phyloP scores from a whole-genome alignment of 176 grass and related monocot genomes.

The Cenchrus americanus region DNA sequence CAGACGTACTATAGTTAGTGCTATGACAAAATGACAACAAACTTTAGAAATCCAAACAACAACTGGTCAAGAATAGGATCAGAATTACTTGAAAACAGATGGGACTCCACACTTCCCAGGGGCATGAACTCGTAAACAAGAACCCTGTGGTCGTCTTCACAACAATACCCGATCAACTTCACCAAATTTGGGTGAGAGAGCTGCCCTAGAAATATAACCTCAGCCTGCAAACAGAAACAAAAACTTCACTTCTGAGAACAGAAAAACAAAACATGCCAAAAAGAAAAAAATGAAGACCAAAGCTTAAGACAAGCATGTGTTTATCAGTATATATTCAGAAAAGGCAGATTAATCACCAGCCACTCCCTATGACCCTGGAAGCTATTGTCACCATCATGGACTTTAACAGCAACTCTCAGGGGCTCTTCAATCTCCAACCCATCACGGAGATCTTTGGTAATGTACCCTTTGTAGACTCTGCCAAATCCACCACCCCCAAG shows the following conservation, averaged over 20 bases:
- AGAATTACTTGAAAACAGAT: conserved; percentile 72
- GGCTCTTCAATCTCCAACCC: conserved; percentile 57
- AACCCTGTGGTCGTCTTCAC: conserved; percentile 70
- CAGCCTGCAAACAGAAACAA: conserved; percentile 49
- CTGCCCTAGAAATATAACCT: conserved; percentile 86
- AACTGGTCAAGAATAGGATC: neutral
- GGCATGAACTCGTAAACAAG: conserved; percentile 89
- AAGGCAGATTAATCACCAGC: conserved; percentile 53
- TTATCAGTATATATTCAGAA: neutral
- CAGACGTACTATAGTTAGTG: neutral
- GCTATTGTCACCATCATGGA: conserved; percentile 90
- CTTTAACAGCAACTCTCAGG: conserved; percentile 68
- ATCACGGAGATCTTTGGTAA: conserved; percentile 46
- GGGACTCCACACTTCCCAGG: conserved; percentile 70
- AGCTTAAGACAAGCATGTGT: conserved; percentile 2
- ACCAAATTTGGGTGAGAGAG: conserved; percentile 91
- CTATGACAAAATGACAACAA: neutral
- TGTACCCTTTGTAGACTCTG: conserved; percentile 76
- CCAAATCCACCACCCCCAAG: conserved; percentile 76
- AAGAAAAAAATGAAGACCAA: neutral
- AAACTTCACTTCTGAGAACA: conserved; percentile 11
- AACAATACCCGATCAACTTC: conserved; percentile 80
- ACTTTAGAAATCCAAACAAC: conserved; percentile 10
- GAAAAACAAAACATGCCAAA: neutral
- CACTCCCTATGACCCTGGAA: conserved; percentile 80